Evolutionary conservation across 1,284 basidiomycete genomes (phyloP), one percentile per base, ranked within the genome.

Genomic region (Stygiomarasmius scandens): DNA sequence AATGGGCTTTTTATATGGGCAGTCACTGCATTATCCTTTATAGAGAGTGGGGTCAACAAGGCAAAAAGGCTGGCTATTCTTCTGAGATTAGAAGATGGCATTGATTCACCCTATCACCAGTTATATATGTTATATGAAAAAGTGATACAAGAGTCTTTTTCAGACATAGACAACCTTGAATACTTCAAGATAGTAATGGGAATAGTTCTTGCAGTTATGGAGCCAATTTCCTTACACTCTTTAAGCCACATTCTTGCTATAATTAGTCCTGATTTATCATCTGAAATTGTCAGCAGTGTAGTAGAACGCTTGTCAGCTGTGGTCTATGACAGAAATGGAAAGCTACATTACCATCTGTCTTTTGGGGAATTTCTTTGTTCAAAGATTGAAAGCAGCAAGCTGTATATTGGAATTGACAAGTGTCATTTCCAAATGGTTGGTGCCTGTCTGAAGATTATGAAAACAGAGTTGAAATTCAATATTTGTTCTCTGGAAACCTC

Each of bases 401-500:
- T 16, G 10, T 19, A 19, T 29, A 19, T 24, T 19, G 6, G n/a
- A 32, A 2, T 16, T 16, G 14, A 36, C 32, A 24, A 52, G 2
- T 12, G 36, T 16, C 20, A 43, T 52, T 9, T 41, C 8, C 14
- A 41, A 5, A 6, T 41, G 5, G 34, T 9, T 6, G 8, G 16
- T 9, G 50, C 20, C 3, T 61, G 59, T 54, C 24, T 63, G 0
- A 23, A 56, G 19, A 32, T 59, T 3, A 58, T 64, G 58, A 52
- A 29, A 3, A 20, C 51, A 19, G 56, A 66, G 32, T 61, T 71
- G 16, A 58, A 64, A 47, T 68, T 67, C 49, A 64, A 58, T 54
- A 61, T 65, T 16, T 64, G 60, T 43, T 22, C 55, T 10, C 38
- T 63, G 3, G 25, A 54, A 20, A 51, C 59, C 20, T 64, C 64